phyloP scores from a whole-genome alignment of 148 eudicot species.

The Heliosperma pusillum region DNA sequence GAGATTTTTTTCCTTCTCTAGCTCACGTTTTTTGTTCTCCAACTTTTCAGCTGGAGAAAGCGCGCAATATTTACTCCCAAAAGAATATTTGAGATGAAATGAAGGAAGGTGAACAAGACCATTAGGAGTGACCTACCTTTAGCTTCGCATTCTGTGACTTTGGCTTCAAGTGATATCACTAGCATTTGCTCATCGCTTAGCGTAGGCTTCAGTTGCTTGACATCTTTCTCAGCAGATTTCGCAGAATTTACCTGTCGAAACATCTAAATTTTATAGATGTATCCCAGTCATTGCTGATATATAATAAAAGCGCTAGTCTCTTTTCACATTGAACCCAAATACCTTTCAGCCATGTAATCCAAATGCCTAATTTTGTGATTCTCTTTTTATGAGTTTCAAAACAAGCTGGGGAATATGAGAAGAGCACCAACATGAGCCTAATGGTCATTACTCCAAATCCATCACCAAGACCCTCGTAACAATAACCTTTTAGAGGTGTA shows the following conservation, averaged over 20 bases:
- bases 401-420: not conserved
- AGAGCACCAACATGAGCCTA: conserved; percentile 6
- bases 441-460: not conserved
- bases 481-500: not conserved
- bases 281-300: not conserved
- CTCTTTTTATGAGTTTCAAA: not conserved
- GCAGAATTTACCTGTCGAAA: conserved; percentile 60
- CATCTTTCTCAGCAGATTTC: conserved; percentile 73
- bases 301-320: too few relatives aligned
- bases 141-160: conserved; percentile 63
- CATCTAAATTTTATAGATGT: not conserved
- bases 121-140: conserved; percentile 44
- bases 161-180: conserved; percentile 71
- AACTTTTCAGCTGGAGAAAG: conserved; percentile 50
- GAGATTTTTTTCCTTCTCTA: conserved; percentile 58
- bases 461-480: not conserved
- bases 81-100: conserved; percentile 12
- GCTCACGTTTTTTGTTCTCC: conserved; percentile 52
- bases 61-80: conserved; percentile 4
- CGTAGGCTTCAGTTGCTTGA: conserved; percentile 68
- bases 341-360: not conserved
- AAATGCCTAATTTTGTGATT: not conserved
- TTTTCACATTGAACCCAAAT: too few relatives aligned
- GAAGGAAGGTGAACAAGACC: not conserved
- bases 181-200: conserved; percentile 64